Percentiles rank a stretch among this genome's conserved stretches.
These are phyloP conservation scores for Phytopythium litorale DNA, from an alignment of 352 stramenopile genomes.

Conservation along the genomic window DNA sequence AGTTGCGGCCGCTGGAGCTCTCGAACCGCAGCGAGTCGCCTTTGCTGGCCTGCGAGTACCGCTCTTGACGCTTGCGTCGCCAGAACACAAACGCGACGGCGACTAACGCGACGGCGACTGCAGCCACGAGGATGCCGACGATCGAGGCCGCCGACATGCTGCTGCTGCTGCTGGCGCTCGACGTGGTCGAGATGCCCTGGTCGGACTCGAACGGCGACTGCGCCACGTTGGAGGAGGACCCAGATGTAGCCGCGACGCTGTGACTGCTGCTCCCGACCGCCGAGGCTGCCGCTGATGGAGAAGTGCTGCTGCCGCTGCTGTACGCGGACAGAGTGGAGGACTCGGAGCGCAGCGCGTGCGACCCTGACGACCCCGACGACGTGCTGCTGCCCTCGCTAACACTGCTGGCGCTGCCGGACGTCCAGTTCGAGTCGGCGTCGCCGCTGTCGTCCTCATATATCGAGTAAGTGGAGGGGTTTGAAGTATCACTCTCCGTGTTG, in stretches of 20 bases:
- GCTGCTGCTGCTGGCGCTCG: neutral
- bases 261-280: neutral
- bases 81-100: slow-evolving; percentile 38
- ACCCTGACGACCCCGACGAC: neutral
- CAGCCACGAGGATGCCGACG: slow-evolving; percentile 29
- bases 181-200: slow-evolving; percentile 4
- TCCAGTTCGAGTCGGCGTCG: neutral
- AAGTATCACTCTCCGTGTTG: neutral
- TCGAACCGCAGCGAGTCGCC: neutral
- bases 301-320: neutral
- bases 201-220: slow-evolving; percentile 6
- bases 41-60: slow-evolving; percentile 12
- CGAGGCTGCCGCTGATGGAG: neutral
- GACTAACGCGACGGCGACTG: slow-evolving; percentile 32
- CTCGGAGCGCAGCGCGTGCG: neutral
- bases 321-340: neutral
- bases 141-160: slow-evolving; percentile 13
- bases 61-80: slow-evolving; percentile 27
- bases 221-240: neutral
- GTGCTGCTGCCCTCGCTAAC: neutral
- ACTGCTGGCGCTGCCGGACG: neutral
- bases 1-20: slow-evolving; percentile 16
- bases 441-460: neutral
- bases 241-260: neutral
- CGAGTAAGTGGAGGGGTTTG: neutral